A percentile compares a stretch with the other conserved stretches of the same genome.
These are phyloP conservation scores for Daldinia grandis DNA, from an alignment of 495 filamentous ascomycete species.

Conservation along the genomic window DNA sequence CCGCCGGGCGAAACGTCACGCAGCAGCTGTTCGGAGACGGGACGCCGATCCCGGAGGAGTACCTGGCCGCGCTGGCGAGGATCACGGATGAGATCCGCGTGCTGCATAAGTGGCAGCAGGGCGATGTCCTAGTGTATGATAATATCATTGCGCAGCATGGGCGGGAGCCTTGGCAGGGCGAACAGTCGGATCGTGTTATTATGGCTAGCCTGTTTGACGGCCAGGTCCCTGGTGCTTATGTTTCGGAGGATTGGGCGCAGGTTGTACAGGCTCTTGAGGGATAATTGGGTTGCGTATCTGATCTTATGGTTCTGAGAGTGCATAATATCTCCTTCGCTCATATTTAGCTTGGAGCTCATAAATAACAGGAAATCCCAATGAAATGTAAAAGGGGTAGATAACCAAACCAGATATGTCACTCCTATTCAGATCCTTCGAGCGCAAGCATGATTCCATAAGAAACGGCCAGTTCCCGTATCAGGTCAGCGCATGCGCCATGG, in stretches of 20 bases:
- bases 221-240: conserved; percentile 55
- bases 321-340: background rate
- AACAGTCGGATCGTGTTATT: conserved; percentile 55
- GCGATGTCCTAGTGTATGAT: conserved; percentile 56
- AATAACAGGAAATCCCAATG: background rate
- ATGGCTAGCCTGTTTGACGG: conserved; percentile 56
- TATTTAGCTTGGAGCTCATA: background rate
- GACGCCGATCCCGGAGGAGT: conserved; percentile 60
- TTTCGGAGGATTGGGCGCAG: conserved; percentile 55
- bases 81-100: conserved; percentile 61
- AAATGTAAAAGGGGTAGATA: background rate
- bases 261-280: conserved; percentile 52
- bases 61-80: conserved; percentile 54
- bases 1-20: conserved; percentile 34
- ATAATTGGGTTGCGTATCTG: background rate
- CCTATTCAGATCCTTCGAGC: background rate
- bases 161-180: conserved; percentile 57
- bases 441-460: background rate
- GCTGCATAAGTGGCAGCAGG: conserved; percentile 53
- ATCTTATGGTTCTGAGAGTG: background rate
- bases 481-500: conserved; percentile 23
- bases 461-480: conserved; percentile 23
- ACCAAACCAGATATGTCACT: too few relatives aligned
- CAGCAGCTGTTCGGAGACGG: conserved; percentile 59
- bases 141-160: conserved; percentile 60